Conservation (phyloP, 331 rosid species). For the Spiraea crenata region DNA sequence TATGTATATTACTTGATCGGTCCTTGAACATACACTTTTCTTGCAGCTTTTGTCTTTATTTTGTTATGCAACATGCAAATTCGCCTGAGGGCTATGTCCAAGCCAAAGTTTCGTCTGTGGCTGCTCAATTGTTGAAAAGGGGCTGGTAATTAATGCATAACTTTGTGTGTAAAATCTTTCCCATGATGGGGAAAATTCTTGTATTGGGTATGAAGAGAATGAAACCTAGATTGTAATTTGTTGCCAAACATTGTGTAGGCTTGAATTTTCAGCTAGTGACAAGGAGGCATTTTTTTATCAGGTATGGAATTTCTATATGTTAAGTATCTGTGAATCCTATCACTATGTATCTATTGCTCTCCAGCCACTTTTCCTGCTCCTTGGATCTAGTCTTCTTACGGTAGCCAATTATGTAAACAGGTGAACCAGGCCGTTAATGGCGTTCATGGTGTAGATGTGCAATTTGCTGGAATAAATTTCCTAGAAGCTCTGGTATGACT, state of each 20-base stretch:
- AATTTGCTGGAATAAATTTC: constrained; percentile 76
- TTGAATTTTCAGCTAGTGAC: constrained; percentile 64
- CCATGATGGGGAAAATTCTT: background rate
- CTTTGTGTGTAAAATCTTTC: background rate
- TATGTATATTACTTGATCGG: constrained; percentile 19
- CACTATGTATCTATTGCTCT: background rate
- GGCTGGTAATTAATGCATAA: constrained; percentile 65
- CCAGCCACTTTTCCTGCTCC: background rate
- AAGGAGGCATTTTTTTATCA: constrained; percentile 74
- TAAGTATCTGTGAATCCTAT: background rate
- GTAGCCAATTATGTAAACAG: constrained; percentile 47
- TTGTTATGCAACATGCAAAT: constrained; percentile 77
- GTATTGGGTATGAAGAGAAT: constrained; percentile 5
- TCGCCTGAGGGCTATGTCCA: constrained; percentile 79
- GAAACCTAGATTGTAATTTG: background rate
- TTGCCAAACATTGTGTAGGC: constrained; percentile 46
- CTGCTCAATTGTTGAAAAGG: constrained; percentile 94
- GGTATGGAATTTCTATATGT: constrained; percentile 40
- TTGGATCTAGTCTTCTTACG: constrained; percentile 5
- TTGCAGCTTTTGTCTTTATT: constrained; percentile 88
- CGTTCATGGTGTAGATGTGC: constrained; percentile 75
- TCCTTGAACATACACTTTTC: constrained; percentile 17
- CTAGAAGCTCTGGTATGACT: constrained; percentile 75
- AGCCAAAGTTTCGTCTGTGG: constrained; percentile 86
- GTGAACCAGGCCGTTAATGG: constrained; percentile 84